Percentiles rank a stretch among this genome's conserved stretches.
phyloP scores from a whole-genome alignment of 2,329 filamentous ascomycete genomes.

The Trichoderma harzianum region DNA sequence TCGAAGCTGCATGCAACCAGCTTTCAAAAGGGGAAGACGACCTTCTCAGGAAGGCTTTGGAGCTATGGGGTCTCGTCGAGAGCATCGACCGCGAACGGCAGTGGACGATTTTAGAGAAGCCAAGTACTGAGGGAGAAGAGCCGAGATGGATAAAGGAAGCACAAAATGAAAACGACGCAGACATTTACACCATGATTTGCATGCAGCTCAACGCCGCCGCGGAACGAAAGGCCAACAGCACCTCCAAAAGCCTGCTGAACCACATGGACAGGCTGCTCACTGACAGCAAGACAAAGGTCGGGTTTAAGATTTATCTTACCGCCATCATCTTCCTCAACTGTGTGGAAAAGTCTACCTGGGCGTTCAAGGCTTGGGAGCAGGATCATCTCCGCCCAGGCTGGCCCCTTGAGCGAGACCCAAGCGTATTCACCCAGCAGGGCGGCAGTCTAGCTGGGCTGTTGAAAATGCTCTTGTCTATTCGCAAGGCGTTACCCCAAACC shows the following conservation, averaged over 20 bases:
- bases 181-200: slow-evolving; percentile 59
- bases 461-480: slow-evolving; percentile 59
- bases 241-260: slow-evolving; percentile 56
- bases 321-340: slow-evolving; percentile 62
- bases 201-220: slow-evolving; percentile 63
- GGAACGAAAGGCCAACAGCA: slow-evolving; percentile 59
- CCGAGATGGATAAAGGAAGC: slow-evolving; percentile 49
- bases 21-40: slow-evolving; percentile 49
- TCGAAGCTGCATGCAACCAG: slow-evolving; percentile 51
- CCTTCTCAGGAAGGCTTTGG: slow-evolving; percentile 55
- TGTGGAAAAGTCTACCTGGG: slow-evolving; percentile 66
- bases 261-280: slow-evolving; percentile 60
- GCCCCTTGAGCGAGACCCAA: slow-evolving; percentile 57
- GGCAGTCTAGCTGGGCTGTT: slow-evolving; percentile 56
- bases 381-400: slow-evolving; percentile 56
- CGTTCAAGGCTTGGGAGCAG: slow-evolving; percentile 66
- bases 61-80: slow-evolving; percentile 64
- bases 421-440: slow-evolving; percentile 56
- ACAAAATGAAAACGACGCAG: slow-evolving; percentile 47
- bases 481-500: slow-evolving; percentile 56
- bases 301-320: slow-evolving; percentile 60
- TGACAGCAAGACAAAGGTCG: slow-evolving; percentile 57
- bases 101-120: slow-evolving; percentile 55
- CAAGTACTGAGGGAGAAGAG: slow-evolving; percentile 39
- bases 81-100: slow-evolving; percentile 62